Evolutionary conservation across 2,329 filamentous ascomycete genomes (phyloP), one percentile per base, ranked within the genome.

Genomic region (Magnaporthiopsis incrustans): DNA sequence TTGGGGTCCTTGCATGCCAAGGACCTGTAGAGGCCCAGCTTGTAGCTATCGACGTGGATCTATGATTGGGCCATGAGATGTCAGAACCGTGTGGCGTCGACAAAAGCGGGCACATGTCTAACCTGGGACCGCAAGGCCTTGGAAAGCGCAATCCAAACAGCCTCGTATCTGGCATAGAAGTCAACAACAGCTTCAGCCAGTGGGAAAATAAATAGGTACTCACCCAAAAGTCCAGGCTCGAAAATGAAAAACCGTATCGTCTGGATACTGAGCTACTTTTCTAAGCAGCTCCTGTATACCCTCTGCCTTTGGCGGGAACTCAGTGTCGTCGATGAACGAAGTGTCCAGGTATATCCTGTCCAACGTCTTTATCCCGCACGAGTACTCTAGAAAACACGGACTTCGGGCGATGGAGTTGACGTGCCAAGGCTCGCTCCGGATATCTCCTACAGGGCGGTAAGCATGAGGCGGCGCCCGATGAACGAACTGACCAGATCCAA

Each of bases 311-410:
- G 82, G 80, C 26, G 83, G 82, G 32, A 88, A 84, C 0, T 69
- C 67, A 0, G 80, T 67, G 26, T 81, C 70, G 0, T 78, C 73
- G 1, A 77, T 74, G 64, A 93, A 92, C 0, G 91, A 96, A 0
- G 92, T 97, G 72, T 98, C 94, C 0, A 98, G 83, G 69, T 97
- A 97, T 3, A 98, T 85, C 61, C 85, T 91, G 71, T 96, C 89
- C 1, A 98, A 78, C 0, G 75, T 82, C 70, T 86, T 90, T 30
- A 86, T 73, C 0, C 89, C 86, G 7, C 80, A 77, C 0, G 87
- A 83, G 70, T 94, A 97, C 64, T 92, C 89, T 7, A 96, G 76
- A 26, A 97, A 76, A 25, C 85, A 75, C 0, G 93, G 92, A 67
- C 89, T 89, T 61, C 90, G 84, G 0, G 83, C 78, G 26, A 97